These are phyloP conservation scores for Lipomyces spencermartinsiae DNA, from an alignment of 805 yeast genomes.

Conservation along the genomic window DNA sequence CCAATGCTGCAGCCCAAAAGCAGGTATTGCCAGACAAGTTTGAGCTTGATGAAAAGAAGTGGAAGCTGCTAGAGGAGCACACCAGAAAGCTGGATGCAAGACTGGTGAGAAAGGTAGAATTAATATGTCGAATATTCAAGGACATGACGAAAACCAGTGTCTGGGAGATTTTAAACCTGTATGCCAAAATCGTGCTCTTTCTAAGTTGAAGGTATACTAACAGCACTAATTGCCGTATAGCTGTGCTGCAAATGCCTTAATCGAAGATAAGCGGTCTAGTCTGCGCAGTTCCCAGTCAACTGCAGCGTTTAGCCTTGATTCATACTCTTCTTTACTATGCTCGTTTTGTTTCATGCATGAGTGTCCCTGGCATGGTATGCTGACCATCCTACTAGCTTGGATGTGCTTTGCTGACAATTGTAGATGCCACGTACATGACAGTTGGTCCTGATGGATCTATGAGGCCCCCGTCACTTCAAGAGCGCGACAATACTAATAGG, in stretches of 20 bases:
- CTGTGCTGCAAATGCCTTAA: slow-evolving; percentile 21
- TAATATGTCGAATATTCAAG: slow-evolving; percentile 24
- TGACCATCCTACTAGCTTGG: background rate
- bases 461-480: slow-evolving; percentile 16
- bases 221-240: slow-evolving; percentile 7
- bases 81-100: slow-evolving; percentile 19
- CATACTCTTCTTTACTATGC: slow-evolving; percentile 34
- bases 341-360: slow-evolving; percentile 35
- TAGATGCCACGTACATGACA: slow-evolving; percentile 23
- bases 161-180: slow-evolving; percentile 29
- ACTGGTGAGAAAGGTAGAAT: slow-evolving; percentile 17
- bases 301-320: slow-evolving; percentile 24
- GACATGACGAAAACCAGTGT: slow-evolving; percentile 28
- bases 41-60: slow-evolving; percentile 31
- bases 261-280: slow-evolving; percentile 31
- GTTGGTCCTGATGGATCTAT: slow-evolving; percentile 19
- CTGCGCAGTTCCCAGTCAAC: slow-evolving; percentile 29
- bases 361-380: slow-evolving; percentile 37
- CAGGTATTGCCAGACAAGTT: slow-evolving; percentile 24
- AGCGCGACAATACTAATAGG: slow-evolving; percentile 13
- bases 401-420: background rate
- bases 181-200: slow-evolving; percentile 1
- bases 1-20: slow-evolving; percentile 12
- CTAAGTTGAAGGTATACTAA: background rate
- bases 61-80: slow-evolving; percentile 24